Evolutionary conservation across 805 yeast genomes (phyloP).

Genomic region (Starmerella sp.): DNA sequence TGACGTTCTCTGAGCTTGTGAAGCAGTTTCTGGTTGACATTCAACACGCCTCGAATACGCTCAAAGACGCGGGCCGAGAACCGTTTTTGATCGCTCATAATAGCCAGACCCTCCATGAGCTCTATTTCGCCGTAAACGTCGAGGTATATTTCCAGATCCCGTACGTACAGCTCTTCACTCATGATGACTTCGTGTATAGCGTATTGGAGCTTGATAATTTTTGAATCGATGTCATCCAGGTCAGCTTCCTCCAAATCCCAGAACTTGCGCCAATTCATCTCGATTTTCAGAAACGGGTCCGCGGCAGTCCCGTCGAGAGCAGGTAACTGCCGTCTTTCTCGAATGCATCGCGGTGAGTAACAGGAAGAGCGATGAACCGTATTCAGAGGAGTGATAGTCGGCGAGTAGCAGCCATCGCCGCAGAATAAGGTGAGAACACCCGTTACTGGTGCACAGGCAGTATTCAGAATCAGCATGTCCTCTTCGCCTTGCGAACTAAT

Average conservation of each 20-base stretch:
- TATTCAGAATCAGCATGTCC: slow-evolving; percentile 10
- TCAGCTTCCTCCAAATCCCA: slow-evolving; percentile 21
- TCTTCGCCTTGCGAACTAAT: slow-evolving; percentile 11
- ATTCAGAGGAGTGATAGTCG: not conserved
- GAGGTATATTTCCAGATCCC: slow-evolving; percentile 53
- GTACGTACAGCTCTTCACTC: slow-evolving; percentile 59
- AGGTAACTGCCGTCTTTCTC: slow-evolving; percentile 13
- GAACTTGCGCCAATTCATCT: slow-evolving; percentile 24
- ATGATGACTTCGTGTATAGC: slow-evolving; percentile 63
- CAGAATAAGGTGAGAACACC: slow-evolving; percentile 30
- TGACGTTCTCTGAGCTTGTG: slow-evolving; percentile 49
- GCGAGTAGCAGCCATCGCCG: slow-evolving; percentile 30
- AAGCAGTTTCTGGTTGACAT: slow-evolving; percentile 44
- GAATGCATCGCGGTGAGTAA: slow-evolving; percentile 25
- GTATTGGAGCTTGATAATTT: slow-evolving; percentile 49
- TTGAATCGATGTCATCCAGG: slow-evolving; percentile 18
- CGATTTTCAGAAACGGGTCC: slow-evolving; percentile 9
- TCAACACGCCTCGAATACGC: slow-evolving; percentile 45
- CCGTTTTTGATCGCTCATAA: slow-evolving; percentile 41
- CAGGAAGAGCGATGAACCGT: slow-evolving; percentile 17
- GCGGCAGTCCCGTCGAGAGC: not conserved
- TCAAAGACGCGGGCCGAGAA: slow-evolving; percentile 50
- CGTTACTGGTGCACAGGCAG: slow-evolving; percentile 8
- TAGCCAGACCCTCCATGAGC: slow-evolving; percentile 22
- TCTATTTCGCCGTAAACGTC: slow-evolving; percentile 40